A percentile compares a stretch with the other conserved stretches of the same genome.
Evolutionary conservation across 345 rosid species (phyloP).

Genomic region (Ceriops tagal): DNA sequence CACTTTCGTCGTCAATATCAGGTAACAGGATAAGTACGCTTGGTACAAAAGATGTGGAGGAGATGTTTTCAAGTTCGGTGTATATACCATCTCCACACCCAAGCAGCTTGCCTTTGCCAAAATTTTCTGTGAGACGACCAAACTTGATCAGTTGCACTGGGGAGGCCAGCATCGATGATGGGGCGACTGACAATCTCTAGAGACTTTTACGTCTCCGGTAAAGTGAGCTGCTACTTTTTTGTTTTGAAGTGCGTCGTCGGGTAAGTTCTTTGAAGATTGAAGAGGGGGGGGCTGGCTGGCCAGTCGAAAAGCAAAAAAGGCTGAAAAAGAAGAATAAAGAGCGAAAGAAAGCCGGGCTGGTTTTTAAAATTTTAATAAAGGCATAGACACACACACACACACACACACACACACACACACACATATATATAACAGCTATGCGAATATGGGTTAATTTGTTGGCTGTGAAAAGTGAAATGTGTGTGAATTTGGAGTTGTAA

Average conservation of each 20-base stretch:
- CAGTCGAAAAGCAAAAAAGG: no score
- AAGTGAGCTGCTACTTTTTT: not conserved
- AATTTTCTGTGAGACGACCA: constrained; percentile 19
- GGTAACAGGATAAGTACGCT: constrained; percentile 1
- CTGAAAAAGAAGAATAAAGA: no score
- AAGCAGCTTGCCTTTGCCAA: constrained; percentile 33
- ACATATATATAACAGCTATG: no score
- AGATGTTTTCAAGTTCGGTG: constrained; percentile 32
- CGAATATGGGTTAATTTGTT: no score
- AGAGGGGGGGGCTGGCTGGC: no score
- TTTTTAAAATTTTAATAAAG: constrained; percentile 19
- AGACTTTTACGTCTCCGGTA: constrained; percentile 62
- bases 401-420: no score
- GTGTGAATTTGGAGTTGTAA: no score
- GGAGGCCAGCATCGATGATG: constrained; percentile 38
- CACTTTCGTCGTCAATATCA: constrained; percentile 1
- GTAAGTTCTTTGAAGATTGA: not conserved
- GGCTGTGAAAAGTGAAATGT: no score
- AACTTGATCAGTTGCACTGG: constrained; percentile 24
- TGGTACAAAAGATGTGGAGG: constrained; percentile 19
- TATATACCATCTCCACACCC: constrained; percentile 25
- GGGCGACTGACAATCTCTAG: constrained; percentile 60
- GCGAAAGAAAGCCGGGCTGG: not conserved
- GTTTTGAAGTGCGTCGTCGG: not conserved
- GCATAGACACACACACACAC: no score